Evolutionary conservation across 805 yeast genomes (phyloP).

Genomic region (Saccharomycopsis amapae): DNA sequence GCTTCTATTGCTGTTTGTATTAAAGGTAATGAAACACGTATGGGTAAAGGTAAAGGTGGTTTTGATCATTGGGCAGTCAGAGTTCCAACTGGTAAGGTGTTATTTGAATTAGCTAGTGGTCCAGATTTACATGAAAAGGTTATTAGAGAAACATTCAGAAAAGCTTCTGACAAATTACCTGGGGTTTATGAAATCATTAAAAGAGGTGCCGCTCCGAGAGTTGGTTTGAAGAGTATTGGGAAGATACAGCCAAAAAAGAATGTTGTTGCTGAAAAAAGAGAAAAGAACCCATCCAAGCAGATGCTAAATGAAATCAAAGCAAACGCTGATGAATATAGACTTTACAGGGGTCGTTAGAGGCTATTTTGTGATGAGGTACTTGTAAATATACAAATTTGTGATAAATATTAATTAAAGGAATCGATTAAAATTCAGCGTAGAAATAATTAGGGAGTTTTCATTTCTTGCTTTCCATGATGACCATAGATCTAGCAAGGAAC

Average conservation of each 20-base stretch:
- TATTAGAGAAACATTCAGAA: conserved; percentile 81
- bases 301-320: conserved; percentile 49
- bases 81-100: conserved; percentile 90
- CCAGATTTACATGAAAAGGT: conserved; percentile 77
- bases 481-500: conserved; percentile 83
- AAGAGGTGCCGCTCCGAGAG: conserved; percentile 56
- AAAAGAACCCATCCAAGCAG: conserved; percentile 58
- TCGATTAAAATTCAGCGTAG: not conserved
- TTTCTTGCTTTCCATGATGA: conserved; percentile 44
- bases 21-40: conserved; percentile 97
- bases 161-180: conserved; percentile 88
- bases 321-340: conserved; percentile 43
- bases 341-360: conserved; percentile 54
- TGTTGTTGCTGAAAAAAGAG: conserved; percentile 38
- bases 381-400: conserved; percentile 1
- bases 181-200: conserved; percentile 84
- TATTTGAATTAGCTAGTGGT: conserved; percentile 68
- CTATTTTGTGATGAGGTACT: not conserved
- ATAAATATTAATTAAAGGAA: not conserved
- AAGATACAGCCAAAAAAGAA: conserved; percentile 20
- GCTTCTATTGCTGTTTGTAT: conserved; percentile 87
- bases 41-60: conserved; percentile 99
- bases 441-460: not conserved
- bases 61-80: conserved; percentile 97
- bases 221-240: conserved; percentile 55